Conservation (phyloP, 2,329 filamentous ascomycete genomes). For the Graphilbum fragrans region DNA sequence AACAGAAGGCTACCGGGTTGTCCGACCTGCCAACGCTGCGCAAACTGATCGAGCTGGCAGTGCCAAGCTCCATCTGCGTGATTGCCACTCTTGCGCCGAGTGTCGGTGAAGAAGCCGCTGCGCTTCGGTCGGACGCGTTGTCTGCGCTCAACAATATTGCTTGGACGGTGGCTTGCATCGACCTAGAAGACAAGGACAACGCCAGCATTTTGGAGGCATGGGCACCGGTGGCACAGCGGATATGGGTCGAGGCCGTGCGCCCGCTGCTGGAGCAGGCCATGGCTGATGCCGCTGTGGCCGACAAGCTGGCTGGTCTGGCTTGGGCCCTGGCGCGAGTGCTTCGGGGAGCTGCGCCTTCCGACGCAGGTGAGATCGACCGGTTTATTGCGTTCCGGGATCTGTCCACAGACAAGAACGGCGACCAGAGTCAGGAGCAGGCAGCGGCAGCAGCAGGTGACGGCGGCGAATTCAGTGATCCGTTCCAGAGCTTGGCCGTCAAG, state of each 20-base stretch:
- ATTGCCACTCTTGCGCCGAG: conserved; percentile 17
- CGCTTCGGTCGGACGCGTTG: conserved; percentile 41
- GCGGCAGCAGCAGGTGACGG: conserved; percentile 22
- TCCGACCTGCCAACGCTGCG: conserved; percentile 43
- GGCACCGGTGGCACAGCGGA: conserved; percentile 36
- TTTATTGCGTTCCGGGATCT: conserved; percentile 52
- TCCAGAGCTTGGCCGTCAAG: conserved; percentile 52
- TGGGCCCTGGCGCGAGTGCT: conserved; percentile 52
- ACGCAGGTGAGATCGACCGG: conserved; percentile 42
- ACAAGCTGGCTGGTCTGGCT: conserved; percentile 42
- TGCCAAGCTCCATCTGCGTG: conserved; percentile 37
- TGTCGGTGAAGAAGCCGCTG: conserved; percentile 24
- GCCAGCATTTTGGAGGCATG: conserved; percentile 39
- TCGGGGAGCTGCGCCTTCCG: conserved; percentile 33
- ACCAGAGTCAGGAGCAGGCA: conserved; percentile 16
- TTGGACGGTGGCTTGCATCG: conserved; percentile 52
- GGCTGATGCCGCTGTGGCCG: conserved; percentile 48
- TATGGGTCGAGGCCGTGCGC: conserved; percentile 46
- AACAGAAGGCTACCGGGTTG: conserved; percentile 29
- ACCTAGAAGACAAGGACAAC: conserved; percentile 43
- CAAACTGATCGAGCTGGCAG: conserved; percentile 29
- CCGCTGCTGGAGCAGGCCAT: conserved; percentile 49
- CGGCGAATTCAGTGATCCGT: conserved; percentile 31
- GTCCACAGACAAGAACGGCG: not conserved
- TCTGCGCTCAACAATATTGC: conserved; percentile 54